Evolutionary conservation across 2,329 filamentous ascomycete species (phyloP).

Genomic region (Endothia cerciana): DNA sequence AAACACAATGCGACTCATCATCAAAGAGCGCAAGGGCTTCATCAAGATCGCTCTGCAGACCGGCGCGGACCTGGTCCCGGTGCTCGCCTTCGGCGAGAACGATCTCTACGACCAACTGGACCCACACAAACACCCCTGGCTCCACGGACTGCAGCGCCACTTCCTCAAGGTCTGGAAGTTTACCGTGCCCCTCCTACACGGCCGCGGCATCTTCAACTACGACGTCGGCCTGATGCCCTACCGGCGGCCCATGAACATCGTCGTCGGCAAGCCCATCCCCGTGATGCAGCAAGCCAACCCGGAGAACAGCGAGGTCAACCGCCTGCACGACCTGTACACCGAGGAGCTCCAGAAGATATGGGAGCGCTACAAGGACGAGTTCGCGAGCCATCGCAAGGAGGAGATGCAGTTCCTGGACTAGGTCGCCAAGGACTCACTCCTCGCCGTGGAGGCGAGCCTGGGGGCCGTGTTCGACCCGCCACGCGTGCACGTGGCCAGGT

Average conservation of each 20-base stretch:
- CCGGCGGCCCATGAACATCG: conserved; percentile 82
- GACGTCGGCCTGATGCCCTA: conserved; percentile 97
- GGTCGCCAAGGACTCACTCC: conserved; percentile 15
- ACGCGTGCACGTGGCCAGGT: neutral
- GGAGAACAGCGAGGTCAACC: conserved; percentile 74
- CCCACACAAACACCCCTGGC: conserved; percentile 73
- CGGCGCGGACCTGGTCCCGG: conserved; percentile 92
- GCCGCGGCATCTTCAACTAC: conserved; percentile 93
- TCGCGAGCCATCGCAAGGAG: conserved; percentile 63
- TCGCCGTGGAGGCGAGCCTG: neutral
- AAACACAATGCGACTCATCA: conserved; percentile 73
- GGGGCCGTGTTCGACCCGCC: neutral
- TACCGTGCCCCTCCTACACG: conserved; percentile 88
- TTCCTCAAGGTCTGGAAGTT: conserved; percentile 89
- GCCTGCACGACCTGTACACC: conserved; percentile 79
- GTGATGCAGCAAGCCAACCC: conserved; percentile 68
- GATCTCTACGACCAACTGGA: conserved; percentile 91
- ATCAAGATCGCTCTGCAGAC: conserved; percentile 90
- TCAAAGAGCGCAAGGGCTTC: conserved; percentile 87
- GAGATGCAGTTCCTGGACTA: conserved; percentile 71
- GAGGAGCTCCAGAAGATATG: conserved; percentile 73
- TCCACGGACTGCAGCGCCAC: conserved; percentile 81
- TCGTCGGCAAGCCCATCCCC: conserved; percentile 81
- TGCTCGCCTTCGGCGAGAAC: conserved; percentile 93
- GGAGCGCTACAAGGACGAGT: conserved; percentile 78